Evolutionary conservation across 2,329 filamentous ascomycete species (phyloP), one percentile per base, ranked within the genome.

Genomic region (Pestalotiopsis sp.): DNA sequence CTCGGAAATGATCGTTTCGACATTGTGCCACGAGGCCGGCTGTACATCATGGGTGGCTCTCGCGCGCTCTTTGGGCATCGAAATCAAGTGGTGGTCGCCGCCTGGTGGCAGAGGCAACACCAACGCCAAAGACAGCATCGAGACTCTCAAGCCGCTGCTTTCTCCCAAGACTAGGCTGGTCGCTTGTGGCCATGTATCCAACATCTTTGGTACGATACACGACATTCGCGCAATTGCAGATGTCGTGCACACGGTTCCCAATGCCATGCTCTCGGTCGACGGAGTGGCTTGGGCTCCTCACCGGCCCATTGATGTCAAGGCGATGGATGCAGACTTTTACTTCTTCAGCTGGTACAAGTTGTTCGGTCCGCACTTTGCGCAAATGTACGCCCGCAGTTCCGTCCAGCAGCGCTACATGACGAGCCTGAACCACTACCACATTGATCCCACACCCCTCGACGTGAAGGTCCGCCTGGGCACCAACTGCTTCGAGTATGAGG

Each of bases 261-360:
- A 84, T 0, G 88, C 91, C 1, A 78, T 94, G 1, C 81, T 95
- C 1, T 90, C 87, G 71, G 91, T 95, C 5, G 93, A 95, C 78
- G 92, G 89, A 2, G 93, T 95, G 0, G 91, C 92, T 3, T 93
- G 90, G 74, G 92, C 92, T 0, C 93, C 93, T 0, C 93, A 95
- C 77, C 84, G 92, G 4, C 82, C 82, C 7, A 80, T 95, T 12
- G 90, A 95, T 76, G 90, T 95, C 4, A 84, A 87, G 71, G 88
- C 81, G 0, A 82, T 93, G 0, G 92, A 86, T 1, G 90, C 92
- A 0, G 93, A 95, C 76, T 90, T 94, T 73, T 95, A 95, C 77
- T 81, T 85, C n/a, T 93, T 95, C 76, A 90, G 86, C 0, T 95
- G 92, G 92, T 95, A 95, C 80, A 95, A 95, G 77, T 88, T 94